phyloP scores from a whole-genome alignment of 1,284 basidiomycete genomes.

The Puccinia triticina region DNA sequence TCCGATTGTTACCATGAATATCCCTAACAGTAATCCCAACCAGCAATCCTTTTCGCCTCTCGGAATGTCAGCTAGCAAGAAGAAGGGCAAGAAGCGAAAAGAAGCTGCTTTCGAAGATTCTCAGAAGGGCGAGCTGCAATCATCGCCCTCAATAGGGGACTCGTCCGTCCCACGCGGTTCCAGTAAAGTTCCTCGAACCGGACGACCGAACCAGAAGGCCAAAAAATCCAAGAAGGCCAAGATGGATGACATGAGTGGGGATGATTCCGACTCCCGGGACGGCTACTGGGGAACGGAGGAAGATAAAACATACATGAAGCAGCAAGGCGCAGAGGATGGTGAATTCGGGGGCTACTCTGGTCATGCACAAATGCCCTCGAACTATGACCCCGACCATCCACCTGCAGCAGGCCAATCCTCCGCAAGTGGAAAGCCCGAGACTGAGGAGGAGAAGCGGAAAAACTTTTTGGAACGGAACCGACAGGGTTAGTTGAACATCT shows the following conservation, averaged over 20 bases:
- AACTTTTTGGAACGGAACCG: constrained; percentile 93
- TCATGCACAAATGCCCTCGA: background rate
- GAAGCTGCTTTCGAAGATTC: background rate
- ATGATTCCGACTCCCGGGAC: constrained; percentile 37
- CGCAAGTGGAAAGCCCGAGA: constrained; percentile 74
- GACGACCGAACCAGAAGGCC: background rate
- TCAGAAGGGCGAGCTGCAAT: constrained; percentile 7
- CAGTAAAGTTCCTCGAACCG: constrained; percentile 5
- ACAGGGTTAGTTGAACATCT: constrained; percentile 70
- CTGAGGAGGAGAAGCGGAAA: constrained; percentile 89
- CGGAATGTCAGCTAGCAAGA: background rate
- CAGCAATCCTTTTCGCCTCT: constrained; percentile 4
- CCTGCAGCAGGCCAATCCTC: background rate
- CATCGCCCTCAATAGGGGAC: background rate
- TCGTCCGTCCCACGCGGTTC: background rate
- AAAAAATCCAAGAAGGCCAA: constrained; percentile 42
- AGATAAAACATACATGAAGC: constrained; percentile 23
- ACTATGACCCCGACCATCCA: constrained; percentile 16
- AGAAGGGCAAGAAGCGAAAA: constrained; percentile 46
- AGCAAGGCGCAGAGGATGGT: constrained; percentile 5
- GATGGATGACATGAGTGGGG: constrained; percentile 20
- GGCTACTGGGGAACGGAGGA: constrained; percentile 31
- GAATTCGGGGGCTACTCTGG: background rate
- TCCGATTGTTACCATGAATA: background rate
- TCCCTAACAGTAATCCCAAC: background rate